Conservation (phyloP, 192 early-diverging fungal genomes). For the Coemansia sp. region DNA sequence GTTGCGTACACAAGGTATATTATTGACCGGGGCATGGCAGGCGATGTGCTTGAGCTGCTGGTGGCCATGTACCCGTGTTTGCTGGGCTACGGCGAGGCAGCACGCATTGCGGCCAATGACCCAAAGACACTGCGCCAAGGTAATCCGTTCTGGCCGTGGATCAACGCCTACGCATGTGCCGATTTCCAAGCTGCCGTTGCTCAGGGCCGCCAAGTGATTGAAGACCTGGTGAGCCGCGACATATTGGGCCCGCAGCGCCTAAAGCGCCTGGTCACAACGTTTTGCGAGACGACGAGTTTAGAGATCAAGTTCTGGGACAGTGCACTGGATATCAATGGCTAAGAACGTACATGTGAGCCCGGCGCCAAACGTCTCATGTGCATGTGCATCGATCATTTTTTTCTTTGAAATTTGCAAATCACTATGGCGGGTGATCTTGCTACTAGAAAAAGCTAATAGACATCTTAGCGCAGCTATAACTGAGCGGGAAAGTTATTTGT, state of each 20-base stretch:
- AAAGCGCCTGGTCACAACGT: slow-evolving; percentile 63
- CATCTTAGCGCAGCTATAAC: too few species aligned
- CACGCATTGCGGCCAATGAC: slow-evolving; percentile 60
- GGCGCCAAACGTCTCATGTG: too few species aligned
- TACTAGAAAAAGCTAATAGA: too few species aligned
- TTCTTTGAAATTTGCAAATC: too few species aligned
- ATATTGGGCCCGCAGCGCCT: slow-evolving; percentile 57
- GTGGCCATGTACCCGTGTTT: slow-evolving; percentile 83
- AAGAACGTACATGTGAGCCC: not conserved
- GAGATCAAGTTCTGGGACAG: slow-evolving; percentile 78
- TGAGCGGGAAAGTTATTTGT: too few species aligned
- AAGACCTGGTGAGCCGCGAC: slow-evolving; percentile 17
- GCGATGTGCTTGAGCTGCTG: slow-evolving; percentile 73
- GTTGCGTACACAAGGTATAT: slow-evolving; percentile 85
- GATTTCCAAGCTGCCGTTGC: slow-evolving; percentile 69
- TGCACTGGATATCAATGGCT: slow-evolving; percentile 12
- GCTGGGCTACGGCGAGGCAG: slow-evolving; percentile 82
- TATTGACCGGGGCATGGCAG: slow-evolving; percentile 69
- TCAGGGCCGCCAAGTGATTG: slow-evolving; percentile 56
- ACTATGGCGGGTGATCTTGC: too few species aligned
- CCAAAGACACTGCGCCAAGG: slow-evolving; percentile 65
- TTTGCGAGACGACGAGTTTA: slow-evolving; percentile 66
- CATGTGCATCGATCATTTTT: too few species aligned
- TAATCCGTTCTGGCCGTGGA: slow-evolving; percentile 85
- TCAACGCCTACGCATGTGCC: slow-evolving; percentile 64